A percentile compares a stretch with the other conserved stretches of the same genome.
Conservation (phyloP, 2,329 filamentous ascomycete species). For the Dryadomyces quercivorus region DNA sequence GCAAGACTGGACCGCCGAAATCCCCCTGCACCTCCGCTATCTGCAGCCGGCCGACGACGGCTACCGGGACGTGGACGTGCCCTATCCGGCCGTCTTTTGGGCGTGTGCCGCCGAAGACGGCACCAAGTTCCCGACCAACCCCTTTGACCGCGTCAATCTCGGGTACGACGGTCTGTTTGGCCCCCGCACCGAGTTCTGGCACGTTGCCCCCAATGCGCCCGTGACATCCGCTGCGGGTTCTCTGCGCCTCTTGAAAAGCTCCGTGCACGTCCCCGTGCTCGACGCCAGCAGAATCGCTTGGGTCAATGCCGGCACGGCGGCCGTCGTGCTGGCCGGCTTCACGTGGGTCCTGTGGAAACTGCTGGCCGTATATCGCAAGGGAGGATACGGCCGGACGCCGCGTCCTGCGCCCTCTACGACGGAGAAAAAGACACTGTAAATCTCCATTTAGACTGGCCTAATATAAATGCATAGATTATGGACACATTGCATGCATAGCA, state of each 20-base stretch:
- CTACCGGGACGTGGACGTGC: conserved; percentile 44
- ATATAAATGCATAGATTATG: background rate
- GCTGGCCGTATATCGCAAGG: conserved; percentile 21
- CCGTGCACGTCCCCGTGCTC: conserved; percentile 53
- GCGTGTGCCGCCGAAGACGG: conserved; percentile 60
- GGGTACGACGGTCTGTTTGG: conserved; percentile 77
- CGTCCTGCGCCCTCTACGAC: conserved; percentile 12
- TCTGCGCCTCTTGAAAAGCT: conserved; percentile 31
- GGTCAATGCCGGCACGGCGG: conserved; percentile 43
- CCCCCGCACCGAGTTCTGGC: conserved; percentile 70
- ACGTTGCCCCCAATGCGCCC: conserved; percentile 44
- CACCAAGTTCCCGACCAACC: conserved; percentile 59
- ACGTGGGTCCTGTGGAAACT: conserved; percentile 57
- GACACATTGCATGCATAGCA: background rate
- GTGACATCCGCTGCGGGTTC: background rate
- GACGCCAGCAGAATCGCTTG: conserved; percentile 36
- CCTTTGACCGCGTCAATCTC: conserved; percentile 75
- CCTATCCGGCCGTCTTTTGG: conserved; percentile 84
- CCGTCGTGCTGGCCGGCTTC: conserved; percentile 50
- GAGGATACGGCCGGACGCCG: conserved; percentile 18
- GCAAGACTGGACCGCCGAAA: conserved; percentile 46
- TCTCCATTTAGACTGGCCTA: background rate
- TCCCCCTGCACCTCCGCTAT: conserved; percentile 82
- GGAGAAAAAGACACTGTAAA: conserved; percentile 11
- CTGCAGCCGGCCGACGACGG: conserved; percentile 49